Conservation (phyloP, 306 rosid genomes). For the Purshia tridentata region DNA sequence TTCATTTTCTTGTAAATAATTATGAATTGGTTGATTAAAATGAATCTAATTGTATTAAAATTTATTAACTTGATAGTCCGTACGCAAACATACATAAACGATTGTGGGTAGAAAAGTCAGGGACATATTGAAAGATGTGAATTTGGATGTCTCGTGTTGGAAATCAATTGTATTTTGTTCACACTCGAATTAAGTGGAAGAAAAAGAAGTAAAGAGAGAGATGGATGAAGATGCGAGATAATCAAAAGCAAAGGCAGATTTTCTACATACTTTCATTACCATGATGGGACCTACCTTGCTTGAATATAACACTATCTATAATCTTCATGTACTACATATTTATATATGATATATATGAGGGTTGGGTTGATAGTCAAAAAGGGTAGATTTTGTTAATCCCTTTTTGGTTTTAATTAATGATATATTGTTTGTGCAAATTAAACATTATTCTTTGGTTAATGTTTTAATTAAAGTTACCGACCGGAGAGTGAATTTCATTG, state of each 20-base stretch:
- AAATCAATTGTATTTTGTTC: slow-evolving; percentile 6
- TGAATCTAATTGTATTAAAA: too few species aligned
- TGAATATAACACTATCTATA: slow-evolving; percentile 72
- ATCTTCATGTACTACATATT: slow-evolving; percentile 32
- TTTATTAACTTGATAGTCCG: too few species aligned
- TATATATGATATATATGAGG: slow-evolving; percentile 37
- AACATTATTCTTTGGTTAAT: slow-evolving; percentile 4
- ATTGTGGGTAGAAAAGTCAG: too few species aligned
- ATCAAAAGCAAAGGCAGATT: slow-evolving; percentile 62
- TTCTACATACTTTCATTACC: slow-evolving; percentile 50
- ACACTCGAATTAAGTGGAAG: slow-evolving; percentile 21
- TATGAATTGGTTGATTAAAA: too few species aligned
- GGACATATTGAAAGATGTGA: too few species aligned
- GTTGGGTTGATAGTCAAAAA: slow-evolving; percentile 60
- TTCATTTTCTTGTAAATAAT: slow-evolving; percentile 21
- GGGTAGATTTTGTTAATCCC: slow-evolving; percentile 35
- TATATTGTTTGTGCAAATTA: slow-evolving; percentile 12
- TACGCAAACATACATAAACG: too few species aligned
- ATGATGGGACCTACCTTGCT: slow-evolving; percentile 45
- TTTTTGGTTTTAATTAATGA: slow-evolving; percentile 8
- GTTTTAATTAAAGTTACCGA: slow-evolving; percentile 34
- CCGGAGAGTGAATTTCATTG: slow-evolving; percentile 32
- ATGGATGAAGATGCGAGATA: slow-evolving; percentile 38
- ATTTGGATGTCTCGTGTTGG: too few species aligned
- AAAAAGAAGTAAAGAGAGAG: slow-evolving; percentile 21